Evolutionary conservation across 1,284 basidiomycete genomes (phyloP).

Genomic region (Fistulina hepatica): DNA sequence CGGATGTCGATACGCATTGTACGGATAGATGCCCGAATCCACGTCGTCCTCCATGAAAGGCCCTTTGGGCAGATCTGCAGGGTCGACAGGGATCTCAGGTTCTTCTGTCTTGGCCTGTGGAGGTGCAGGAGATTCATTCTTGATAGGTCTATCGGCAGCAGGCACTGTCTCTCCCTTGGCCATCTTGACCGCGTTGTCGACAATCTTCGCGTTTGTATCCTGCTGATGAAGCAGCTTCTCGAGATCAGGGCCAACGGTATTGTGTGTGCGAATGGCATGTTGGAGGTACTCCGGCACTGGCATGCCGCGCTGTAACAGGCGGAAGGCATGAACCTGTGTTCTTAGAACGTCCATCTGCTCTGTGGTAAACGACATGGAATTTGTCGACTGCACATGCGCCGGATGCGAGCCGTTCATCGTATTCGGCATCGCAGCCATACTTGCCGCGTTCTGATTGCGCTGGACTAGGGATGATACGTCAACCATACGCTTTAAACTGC

Average conservation of each 20-base stretch:
- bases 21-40: constrained; percentile 82
- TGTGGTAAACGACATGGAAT: constrained; percentile 70
- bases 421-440: constrained; percentile 24
- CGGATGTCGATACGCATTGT: constrained; percentile 89
- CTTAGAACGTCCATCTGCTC: constrained; percentile 82
- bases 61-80: constrained; percentile 50
- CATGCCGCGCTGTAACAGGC: constrained; percentile 68
- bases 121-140: too few species aligned
- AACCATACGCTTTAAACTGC: not conserved
- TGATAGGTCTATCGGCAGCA: constrained; percentile 26
- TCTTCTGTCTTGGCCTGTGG: constrained; percentile 29
- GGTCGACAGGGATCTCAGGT: constrained; percentile 29
- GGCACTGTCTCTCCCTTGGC: constrained; percentile 47
- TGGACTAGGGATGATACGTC: too few species aligned
- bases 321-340: constrained; percentile 86
- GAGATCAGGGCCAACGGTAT: constrained; percentile 46
- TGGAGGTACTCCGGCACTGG: constrained; percentile 77
- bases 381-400: constrained; percentile 29
- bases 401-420: constrained; percentile 22
- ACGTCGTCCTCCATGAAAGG: constrained; percentile 73
- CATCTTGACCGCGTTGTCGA: constrained; percentile 72
- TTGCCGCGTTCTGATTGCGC: constrained; percentile 7
- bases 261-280: constrained; percentile 61
- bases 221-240: constrained; percentile 51
- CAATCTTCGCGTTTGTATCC: constrained; percentile 51